Conservation (phyloP, 805 yeast genomes). For the Starmerella kuoi region DNA sequence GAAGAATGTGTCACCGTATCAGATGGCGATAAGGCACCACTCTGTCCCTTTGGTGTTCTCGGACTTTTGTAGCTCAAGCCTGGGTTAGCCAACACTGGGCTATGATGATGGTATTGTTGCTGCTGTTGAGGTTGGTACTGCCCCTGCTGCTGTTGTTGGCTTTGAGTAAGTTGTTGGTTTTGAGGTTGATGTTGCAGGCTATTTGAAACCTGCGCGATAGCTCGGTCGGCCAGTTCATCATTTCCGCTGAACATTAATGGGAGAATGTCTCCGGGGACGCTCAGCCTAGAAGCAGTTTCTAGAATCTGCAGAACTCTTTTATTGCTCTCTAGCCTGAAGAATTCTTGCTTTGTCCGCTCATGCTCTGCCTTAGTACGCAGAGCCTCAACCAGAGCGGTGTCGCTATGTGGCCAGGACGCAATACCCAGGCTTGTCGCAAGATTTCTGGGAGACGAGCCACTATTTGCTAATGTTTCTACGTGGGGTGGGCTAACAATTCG, state of each 20-base stretch:
- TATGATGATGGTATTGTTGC: background rate
- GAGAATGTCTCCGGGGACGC: constrained; percentile 52
- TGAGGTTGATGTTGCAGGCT: too few species aligned
- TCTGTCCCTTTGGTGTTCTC: too few species aligned
- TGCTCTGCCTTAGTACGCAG: constrained; percentile 54
- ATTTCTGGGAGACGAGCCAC: too few species aligned
- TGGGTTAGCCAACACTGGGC: too few species aligned
- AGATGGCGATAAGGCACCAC: too few species aligned
- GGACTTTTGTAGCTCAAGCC: too few species aligned
- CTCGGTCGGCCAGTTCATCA: constrained; percentile 7
- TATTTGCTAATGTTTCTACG: too few species aligned
- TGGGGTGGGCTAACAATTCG: too few species aligned
- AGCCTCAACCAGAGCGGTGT: constrained; percentile 46
- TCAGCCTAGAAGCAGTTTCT: constrained; percentile 45
- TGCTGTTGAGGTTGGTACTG: constrained; percentile 1
- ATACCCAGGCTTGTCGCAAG: constrained; percentile 38
- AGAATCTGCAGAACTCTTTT: constrained; percentile 50
- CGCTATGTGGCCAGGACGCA: constrained; percentile 43
- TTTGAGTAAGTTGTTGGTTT: constrained; percentile 3
- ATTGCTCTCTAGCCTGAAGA: constrained; percentile 51
- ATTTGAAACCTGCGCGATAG: background rate
- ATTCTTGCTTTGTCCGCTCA: constrained; percentile 74
- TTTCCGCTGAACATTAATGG: constrained; percentile 22
- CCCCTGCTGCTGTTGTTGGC: constrained; percentile 20
- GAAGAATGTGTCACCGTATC: too few species aligned